These are phyloP conservation scores for Scedosporium minutisporum DNA, from an alignment of 2,329 filamentous ascomycete genomes.

Conservation along the genomic window DNA sequence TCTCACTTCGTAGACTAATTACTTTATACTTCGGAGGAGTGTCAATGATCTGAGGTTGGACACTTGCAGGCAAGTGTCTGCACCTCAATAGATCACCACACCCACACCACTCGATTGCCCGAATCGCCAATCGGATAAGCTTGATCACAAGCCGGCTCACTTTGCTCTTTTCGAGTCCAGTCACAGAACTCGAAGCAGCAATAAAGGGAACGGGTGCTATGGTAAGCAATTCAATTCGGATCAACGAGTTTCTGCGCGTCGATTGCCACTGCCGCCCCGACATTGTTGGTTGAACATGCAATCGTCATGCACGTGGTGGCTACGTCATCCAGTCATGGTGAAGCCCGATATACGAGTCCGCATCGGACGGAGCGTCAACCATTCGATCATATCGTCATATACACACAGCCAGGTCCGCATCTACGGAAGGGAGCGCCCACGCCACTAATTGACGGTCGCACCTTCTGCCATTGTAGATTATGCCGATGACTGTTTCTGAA, in stretches of 20 bases:
- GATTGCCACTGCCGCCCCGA: background rate
- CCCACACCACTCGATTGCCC: too few relatives aligned
- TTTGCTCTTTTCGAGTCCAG: too few relatives aligned
- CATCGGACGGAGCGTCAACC: background rate
- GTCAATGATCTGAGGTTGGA: background rate
- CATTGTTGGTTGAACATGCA: background rate
- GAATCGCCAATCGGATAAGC: too few relatives aligned
- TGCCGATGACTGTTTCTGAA: background rate
- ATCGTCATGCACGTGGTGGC: background rate
- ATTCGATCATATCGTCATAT: background rate
- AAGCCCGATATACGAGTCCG: background rate
- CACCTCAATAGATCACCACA: background rate
- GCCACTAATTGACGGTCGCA: background rate
- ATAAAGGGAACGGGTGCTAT: background rate
- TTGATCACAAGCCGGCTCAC: too few relatives aligned
- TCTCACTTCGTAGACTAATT: too few relatives aligned
- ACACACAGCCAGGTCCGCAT: background rate
- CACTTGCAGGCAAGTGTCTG: background rate
- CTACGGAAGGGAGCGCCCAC: background rate
- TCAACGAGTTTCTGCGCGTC: background rate
- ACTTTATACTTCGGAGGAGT: background rate
- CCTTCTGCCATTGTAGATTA: background rate
- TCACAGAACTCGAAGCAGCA: background rate
- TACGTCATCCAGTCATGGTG: background rate
- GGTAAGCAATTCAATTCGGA: background rate